Evolutionary conservation across 352 stramenopile species (phyloP).

Genomic region (Globisporangium parvum): DNA sequence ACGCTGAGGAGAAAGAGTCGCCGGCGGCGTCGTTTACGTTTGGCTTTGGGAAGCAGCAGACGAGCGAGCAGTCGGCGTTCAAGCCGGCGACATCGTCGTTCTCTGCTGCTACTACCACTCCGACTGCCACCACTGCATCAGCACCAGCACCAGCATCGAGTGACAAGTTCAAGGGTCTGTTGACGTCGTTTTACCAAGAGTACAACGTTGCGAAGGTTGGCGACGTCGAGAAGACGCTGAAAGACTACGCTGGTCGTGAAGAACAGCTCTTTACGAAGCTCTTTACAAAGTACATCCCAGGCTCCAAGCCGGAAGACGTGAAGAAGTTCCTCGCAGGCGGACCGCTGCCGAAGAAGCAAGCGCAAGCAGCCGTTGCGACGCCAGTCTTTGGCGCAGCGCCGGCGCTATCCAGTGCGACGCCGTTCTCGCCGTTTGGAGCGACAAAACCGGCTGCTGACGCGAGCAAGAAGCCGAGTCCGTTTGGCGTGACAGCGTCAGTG

Average conservation of each 20-base stretch:
- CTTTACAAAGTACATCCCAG: constrained; percentile 54
- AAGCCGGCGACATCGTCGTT: neutral
- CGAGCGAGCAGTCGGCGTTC: constrained; percentile 3
- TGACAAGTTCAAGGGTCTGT: constrained; percentile 38
- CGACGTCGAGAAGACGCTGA: constrained; percentile 45
- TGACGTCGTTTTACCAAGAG: constrained; percentile 62
- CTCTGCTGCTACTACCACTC: neutral
- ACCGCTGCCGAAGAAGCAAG: constrained; percentile 38
- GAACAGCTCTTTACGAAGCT: constrained; percentile 51
- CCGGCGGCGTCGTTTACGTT: constrained; percentile 20
- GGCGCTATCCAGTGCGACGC: constrained; percentile 9
- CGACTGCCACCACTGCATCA: neutral
- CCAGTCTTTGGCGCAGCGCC: constrained; percentile 10
- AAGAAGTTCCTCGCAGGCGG: constrained; percentile 58
- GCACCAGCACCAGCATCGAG: neutral
- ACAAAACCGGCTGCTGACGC: neutral
- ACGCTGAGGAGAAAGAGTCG: constrained; percentile 4
- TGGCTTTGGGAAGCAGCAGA: constrained; percentile 8
- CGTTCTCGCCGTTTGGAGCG: constrained; percentile 16
- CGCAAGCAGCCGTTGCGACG: neutral
- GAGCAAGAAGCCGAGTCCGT: constrained; percentile 20
- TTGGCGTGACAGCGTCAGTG: constrained; percentile 14
- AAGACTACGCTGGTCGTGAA: constrained; percentile 50
- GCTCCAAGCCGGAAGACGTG: constrained; percentile 47
- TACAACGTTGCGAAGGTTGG: constrained; percentile 44